Base-by-base conservation (phyloP, 495 filamentous ascomycete species). In the Pyrenopolyporus hunteri region DNA sequence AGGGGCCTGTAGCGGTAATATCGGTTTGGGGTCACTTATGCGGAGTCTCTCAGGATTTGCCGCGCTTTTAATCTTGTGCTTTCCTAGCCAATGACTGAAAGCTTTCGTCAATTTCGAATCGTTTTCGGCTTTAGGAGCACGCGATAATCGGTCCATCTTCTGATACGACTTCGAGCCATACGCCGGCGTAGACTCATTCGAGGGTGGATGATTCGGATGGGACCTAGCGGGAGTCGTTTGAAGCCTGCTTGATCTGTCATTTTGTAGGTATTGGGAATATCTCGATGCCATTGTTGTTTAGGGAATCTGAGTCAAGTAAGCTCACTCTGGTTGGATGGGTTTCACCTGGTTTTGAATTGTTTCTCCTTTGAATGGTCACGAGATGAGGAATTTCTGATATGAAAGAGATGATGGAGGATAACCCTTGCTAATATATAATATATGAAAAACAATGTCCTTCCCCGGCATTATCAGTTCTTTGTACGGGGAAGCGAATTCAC, bases 141-240 rank as follows among this genome's bases (percentile, higher is more conserved):
- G 43, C 32, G 25, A 10, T 22, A 28, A 6, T 49, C 50, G 29
- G 35, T 42, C 33, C 42, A 28, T 20, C 22, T 19, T 29, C 14
- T 55, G 36, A 14, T 36, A n/a, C 2, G 32, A 23, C 10, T 17
- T 29, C 0, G 40, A 52, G 39, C 44, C 46, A 39, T 65, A 56
- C 63, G 62, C 62, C 62, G 35, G 62, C 56, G 62, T 51, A 56
- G 51, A 48, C 45, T 52, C 63, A 29, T 13, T 52, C 0, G 28
- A 48, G 20, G 23, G 22, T 29, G 39, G 10, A n/a, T 43, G 16
- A 14, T 25, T 17, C 16, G 29, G 16, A 19, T 37, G 10, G 11
- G 16, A 25, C 17, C 32, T 16, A 5, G 26, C 14, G 6, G 28
- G 14, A 5, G 19, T 2, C 10, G 17, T 17, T 2, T 20, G 6